These are phyloP conservation scores for Camellia sinensis DNA, from an alignment of 148 eudicot genomes.

Conservation along the genomic window DNA sequence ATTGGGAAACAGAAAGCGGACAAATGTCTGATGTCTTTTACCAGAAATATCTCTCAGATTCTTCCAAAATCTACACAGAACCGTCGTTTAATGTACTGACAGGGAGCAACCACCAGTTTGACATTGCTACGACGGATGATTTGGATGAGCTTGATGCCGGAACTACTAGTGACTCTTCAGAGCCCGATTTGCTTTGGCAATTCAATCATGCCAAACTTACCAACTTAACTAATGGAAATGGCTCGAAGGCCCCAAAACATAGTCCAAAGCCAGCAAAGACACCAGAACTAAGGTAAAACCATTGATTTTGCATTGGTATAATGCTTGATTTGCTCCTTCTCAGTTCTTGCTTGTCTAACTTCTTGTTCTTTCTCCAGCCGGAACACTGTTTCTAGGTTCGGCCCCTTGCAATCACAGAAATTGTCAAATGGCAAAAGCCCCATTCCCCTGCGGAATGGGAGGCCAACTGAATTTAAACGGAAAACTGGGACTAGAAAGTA, in stretches of 20 bases:
- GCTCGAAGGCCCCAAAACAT: slow-evolving; percentile 47
- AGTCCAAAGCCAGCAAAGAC: slow-evolving; percentile 46
- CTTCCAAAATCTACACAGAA: slow-evolving; percentile 54
- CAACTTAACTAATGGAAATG: slow-evolving; percentile 46
- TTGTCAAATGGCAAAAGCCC: slow-evolving; percentile 36
- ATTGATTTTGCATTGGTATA: neutral
- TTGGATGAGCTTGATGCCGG: slow-evolving; percentile 92
- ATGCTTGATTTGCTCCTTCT: neutral
- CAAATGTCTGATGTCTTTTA: slow-evolving; percentile 49
- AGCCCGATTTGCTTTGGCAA: slow-evolving; percentile 95
- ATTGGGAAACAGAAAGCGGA: slow-evolving; percentile 55
- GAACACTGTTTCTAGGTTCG: slow-evolving; percentile 41
- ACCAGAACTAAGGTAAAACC: slow-evolving; percentile 63
- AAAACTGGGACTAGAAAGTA: slow-evolving; percentile 67
- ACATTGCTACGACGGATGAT: slow-evolving; percentile 58
- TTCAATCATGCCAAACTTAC: slow-evolving; percentile 72
- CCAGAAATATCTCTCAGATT: slow-evolving; percentile 65
- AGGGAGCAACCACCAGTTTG: slow-evolving; percentile 56
- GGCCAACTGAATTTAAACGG: slow-evolving; percentile 60
- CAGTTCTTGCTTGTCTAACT: neutral
- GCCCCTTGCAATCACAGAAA: slow-evolving; percentile 59
- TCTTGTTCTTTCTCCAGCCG: slow-evolving; percentile 36
- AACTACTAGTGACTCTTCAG: slow-evolving; percentile 93
- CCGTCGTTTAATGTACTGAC: slow-evolving; percentile 50
- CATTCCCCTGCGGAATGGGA: slow-evolving; percentile 46